phyloP scores from a whole-genome alignment of 192 early-diverging fungal genomes.

The Coemansia javaensis region DNA sequence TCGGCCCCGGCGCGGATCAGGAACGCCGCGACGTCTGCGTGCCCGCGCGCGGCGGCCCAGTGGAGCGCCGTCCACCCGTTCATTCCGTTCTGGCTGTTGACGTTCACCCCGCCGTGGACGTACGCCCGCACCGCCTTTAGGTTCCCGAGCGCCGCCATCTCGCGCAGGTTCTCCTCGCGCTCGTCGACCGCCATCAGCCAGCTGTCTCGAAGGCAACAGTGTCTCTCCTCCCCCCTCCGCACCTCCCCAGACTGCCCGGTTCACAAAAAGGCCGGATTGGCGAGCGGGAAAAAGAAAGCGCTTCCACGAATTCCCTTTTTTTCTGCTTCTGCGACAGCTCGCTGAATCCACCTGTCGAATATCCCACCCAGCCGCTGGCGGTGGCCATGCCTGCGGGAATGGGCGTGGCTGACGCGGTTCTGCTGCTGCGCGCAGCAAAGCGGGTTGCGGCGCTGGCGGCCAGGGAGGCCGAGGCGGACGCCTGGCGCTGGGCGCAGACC shows the following conservation, averaged over 20 bases:
- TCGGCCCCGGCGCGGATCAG: constrained; percentile 67
- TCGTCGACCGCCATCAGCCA: constrained; percentile 16
- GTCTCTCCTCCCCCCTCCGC: no score
- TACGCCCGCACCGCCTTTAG: constrained; percentile 61
- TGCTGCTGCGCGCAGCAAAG: constrained; percentile 32
- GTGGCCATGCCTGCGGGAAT: constrained; percentile 7
- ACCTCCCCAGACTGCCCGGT: no score
- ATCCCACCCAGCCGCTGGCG: no score
- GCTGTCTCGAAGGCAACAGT: not conserved
- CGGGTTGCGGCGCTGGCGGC: constrained; percentile 27
- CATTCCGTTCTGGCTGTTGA: constrained; percentile 68
- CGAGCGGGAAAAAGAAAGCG: not conserved
- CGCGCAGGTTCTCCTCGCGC: constrained; percentile 42
- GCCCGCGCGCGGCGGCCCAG: constrained; percentile 69
- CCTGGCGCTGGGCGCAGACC: constrained; percentile 16
- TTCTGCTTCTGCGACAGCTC: no score
- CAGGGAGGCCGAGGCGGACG: constrained; percentile 9
- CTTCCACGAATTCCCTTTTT: no score
- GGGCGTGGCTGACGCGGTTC: constrained; percentile 29
- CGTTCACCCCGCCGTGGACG: constrained; percentile 58
- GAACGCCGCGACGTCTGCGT: constrained; percentile 53
- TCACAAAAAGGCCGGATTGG: not conserved
- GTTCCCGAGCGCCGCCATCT: constrained; percentile 68
- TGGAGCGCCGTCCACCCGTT: constrained; percentile 70
- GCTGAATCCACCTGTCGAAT: no score